Conservation (phyloP, 345 rosid species). For the Aurinia saxatilis region DNA sequence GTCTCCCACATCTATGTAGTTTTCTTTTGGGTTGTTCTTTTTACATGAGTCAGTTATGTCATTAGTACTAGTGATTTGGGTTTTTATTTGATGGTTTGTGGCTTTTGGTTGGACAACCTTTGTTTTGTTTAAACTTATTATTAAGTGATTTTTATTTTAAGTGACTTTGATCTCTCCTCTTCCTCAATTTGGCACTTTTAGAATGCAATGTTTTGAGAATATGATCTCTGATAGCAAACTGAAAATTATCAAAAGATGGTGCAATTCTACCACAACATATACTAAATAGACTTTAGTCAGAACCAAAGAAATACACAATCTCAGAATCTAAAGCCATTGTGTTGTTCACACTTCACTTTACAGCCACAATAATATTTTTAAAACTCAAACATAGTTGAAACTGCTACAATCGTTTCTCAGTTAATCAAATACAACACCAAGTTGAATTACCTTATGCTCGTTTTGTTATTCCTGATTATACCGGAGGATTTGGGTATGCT, state of each 20-base stretch:
- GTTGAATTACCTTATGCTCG: not conserved
- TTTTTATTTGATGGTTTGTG: too few relatives aligned
- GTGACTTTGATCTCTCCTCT: too few relatives aligned
- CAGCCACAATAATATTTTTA: not conserved
- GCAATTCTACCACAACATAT: not conserved
- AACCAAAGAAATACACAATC: not conserved
- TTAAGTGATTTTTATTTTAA: too few relatives aligned
- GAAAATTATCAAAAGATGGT: not conserved
- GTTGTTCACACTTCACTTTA: slow-evolving; percentile 6
- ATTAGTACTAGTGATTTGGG: too few relatives aligned
- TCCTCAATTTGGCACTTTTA: too few relatives aligned
- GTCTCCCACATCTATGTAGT: not conserved
- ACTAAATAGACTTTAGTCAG: slow-evolving; percentile 2
- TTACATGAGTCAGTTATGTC: not conserved
- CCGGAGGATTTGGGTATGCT: slow-evolving; percentile 68
- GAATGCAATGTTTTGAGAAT: too few relatives aligned
- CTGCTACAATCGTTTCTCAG: too few relatives aligned
- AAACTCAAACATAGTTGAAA: not conserved
- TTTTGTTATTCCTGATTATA: slow-evolving; percentile 21
- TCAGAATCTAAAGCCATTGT: not conserved
- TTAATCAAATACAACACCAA: not conserved
- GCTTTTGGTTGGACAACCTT: too few relatives aligned
- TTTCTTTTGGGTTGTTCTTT: not conserved
- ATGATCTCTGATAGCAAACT: not conserved
- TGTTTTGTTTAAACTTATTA: too few relatives aligned